phyloP scores from a whole-genome alignment of 495 filamentous ascomycete species.

The Penicillium chermesinum region DNA sequence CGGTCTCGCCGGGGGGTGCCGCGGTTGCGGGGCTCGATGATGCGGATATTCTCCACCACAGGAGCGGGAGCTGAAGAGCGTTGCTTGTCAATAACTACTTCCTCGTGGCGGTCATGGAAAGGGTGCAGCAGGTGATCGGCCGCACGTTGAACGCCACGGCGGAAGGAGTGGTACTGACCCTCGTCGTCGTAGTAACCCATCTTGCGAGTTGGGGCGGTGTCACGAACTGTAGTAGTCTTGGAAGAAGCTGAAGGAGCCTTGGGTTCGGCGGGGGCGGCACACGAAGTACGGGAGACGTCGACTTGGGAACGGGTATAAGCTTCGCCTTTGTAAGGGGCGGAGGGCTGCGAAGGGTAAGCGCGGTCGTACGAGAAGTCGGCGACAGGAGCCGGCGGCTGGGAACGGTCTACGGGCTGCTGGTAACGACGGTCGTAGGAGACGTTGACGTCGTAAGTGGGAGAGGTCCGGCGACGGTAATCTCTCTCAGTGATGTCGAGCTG shows the following conservation, averaged over 20 bases:
- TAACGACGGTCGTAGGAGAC: conserved; percentile 51
- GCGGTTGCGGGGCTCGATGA: conserved; percentile 47
- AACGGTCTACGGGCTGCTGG: conserved; percentile 8
- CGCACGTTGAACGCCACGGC: conserved; percentile 76
- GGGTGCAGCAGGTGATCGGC: conserved; percentile 76
- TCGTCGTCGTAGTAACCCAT: conserved; percentile 99
- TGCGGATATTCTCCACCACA: conserved; percentile 49
- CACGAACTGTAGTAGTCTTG: conserved; percentile 37
- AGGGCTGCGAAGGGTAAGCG: conserved; percentile 20
- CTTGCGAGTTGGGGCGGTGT: conserved; percentile 48
- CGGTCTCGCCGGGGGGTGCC: conserved; percentile 66
- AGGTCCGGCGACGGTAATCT: conserved; percentile 74
- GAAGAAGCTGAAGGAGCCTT: no score
- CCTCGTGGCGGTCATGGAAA: conserved; percentile 55
- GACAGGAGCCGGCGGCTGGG: conserved; percentile 4
- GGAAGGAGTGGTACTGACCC: conserved; percentile 92
- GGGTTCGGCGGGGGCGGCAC: conserved; percentile 32
- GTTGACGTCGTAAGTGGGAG: conserved; percentile 63
- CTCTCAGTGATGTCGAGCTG: conserved; percentile 80
- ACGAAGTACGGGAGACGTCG: conserved; percentile 49
- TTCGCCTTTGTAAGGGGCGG: conserved; percentile 26
- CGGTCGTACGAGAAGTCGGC: conserved; percentile 31
- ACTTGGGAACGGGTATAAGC: conserved; percentile 33
- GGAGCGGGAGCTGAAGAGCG: conserved; percentile 36
- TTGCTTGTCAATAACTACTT: conserved; percentile 51